Conservation (phyloP, 2,329 filamentous ascomycete species). For the Pezicula radicicola region DNA sequence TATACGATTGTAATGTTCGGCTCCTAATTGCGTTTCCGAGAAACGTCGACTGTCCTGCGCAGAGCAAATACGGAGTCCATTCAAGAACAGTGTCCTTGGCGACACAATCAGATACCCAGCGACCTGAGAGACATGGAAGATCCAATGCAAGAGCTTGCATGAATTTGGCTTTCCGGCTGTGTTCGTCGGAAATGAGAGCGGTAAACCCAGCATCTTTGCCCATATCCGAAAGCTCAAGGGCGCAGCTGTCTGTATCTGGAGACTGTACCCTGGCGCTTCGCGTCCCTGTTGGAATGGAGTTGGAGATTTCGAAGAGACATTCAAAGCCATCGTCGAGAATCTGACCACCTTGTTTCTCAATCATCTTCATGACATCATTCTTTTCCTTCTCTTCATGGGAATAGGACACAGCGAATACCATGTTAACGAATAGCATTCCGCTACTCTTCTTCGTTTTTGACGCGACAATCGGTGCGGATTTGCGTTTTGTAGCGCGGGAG, state of each 20-base stretch:
- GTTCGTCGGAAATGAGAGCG: conserved; percentile 79
- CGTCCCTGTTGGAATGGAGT: conserved; percentile 7
- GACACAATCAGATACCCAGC: conserved; percentile 77
- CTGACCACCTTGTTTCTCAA: conserved; percentile 68
- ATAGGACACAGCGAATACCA: conserved; percentile 87
- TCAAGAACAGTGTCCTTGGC: conserved; percentile 58
- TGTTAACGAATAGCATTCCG: conserved; percentile 62
- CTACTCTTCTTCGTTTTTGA: background rate
- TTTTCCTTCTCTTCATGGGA: conserved; percentile 51
- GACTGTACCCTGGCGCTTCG: background rate
- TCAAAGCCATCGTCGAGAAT: conserved; percentile 77
- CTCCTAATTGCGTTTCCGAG: conserved; percentile 77
- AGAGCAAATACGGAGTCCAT: conserved; percentile 81
- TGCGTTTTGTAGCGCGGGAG: background rate
- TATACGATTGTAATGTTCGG: conserved; percentile 61
- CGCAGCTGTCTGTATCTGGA: conserved; percentile 13
- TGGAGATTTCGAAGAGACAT: conserved; percentile 62
- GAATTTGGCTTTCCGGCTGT: conserved; percentile 86
- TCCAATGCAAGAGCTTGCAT: conserved; percentile 91
- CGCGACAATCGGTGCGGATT: background rate
- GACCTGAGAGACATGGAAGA: conserved; percentile 77
- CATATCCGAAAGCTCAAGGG: conserved; percentile 51
- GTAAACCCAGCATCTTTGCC: conserved; percentile 67
- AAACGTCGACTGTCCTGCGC: conserved; percentile 75
- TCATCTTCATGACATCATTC: conserved; percentile 55